Evolutionary conservation across 208 protist species (phyloP).

Genomic region (Sergeia podlipaevii): DNA sequence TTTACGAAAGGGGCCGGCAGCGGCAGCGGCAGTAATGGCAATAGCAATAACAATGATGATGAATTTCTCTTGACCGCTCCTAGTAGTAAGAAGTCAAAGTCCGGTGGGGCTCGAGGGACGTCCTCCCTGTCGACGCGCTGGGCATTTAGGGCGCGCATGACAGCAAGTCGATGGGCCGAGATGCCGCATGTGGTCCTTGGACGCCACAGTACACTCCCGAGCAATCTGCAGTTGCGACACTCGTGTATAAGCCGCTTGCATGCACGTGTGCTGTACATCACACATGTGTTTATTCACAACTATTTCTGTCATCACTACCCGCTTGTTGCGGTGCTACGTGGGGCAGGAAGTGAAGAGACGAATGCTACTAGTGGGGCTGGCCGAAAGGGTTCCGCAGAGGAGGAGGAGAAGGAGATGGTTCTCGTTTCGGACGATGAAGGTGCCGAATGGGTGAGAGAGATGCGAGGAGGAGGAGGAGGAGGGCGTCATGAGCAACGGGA

Average conservation of each 20-base stretch:
- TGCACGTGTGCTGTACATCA: conserved; percentile 54
- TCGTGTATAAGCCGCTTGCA: conserved; percentile 65
- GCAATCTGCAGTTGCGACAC: conserved; percentile 33
- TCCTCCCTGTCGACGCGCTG: not conserved
- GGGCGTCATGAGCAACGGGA: not conserved
- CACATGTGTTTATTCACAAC: conserved; percentile 15
- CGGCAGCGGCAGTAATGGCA: not conserved
- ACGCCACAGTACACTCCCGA: conserved; percentile 48
- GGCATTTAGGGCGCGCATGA: not conserved
- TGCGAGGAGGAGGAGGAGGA: not conserved
- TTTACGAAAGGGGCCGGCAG: not conserved
- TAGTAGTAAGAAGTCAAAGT: not conserved
- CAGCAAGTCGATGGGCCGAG: conserved; percentile 35
- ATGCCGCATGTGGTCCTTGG: conserved; percentile 70
- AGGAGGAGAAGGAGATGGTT: not conserved
- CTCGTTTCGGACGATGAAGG: not conserved
- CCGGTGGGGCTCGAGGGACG: conserved; percentile 6
- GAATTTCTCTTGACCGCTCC: not conserved
- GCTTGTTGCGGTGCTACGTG: too few relatives aligned
- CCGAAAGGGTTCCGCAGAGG: too few relatives aligned
- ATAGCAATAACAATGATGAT: not conserved
- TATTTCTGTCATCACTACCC: too few relatives aligned
- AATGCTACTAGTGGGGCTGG: too few relatives aligned
- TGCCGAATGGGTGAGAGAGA: not conserved
- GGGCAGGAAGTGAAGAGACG: too few relatives aligned